Evolutionary conservation across 169 alveolate genomes (phyloP).

Genomic region (Cryptosporidium viatorum): DNA sequence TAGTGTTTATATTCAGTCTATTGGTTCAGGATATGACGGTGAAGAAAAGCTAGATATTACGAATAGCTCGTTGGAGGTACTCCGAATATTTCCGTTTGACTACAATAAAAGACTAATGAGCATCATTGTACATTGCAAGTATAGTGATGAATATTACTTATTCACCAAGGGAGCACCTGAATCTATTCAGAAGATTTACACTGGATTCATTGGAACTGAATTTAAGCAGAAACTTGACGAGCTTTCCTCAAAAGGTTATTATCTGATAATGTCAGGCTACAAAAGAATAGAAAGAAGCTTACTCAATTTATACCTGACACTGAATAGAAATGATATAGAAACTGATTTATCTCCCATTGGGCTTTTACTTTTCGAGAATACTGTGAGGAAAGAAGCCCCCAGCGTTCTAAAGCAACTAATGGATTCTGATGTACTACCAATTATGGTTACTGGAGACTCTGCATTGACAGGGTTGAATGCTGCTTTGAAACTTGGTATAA

Average conservation of each 20-base stretch:
- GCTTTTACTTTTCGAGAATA: conserved; percentile 34
- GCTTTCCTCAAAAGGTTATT: conserved; percentile 57
- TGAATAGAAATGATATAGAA: conserved; percentile 51
- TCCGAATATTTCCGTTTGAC: conserved; percentile 61
- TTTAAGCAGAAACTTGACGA: conserved; percentile 32
- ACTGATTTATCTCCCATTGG: conserved; percentile 47
- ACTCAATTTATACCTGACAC: neutral
- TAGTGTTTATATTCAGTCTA: conserved; percentile 10
- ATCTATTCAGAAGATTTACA: conserved; percentile 12
- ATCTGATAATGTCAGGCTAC: conserved; percentile 20
- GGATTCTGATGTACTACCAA: conserved; percentile 36
- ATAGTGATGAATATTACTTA: conserved; percentile 13
- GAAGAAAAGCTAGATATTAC: neutral
- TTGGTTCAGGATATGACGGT: neutral
- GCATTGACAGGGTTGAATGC: conserved; percentile 52
- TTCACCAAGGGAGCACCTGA: conserved; percentile 74
- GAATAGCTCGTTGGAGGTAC: conserved; percentile 27
- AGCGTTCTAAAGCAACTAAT: conserved; percentile 7
- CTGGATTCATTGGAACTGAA: neutral
- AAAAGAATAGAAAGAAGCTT: conserved; percentile 14
- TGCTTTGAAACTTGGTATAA: conserved; percentile 39
- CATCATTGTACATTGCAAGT: conserved; percentile 24
- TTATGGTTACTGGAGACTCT: conserved; percentile 68
- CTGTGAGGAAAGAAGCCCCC: conserved; percentile 38
- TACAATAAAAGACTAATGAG: conserved; percentile 68